These are phyloP conservation scores for Ustulina deusta DNA, from an alignment of 2,329 filamentous ascomycete genomes.

Conservation along the genomic window DNA sequence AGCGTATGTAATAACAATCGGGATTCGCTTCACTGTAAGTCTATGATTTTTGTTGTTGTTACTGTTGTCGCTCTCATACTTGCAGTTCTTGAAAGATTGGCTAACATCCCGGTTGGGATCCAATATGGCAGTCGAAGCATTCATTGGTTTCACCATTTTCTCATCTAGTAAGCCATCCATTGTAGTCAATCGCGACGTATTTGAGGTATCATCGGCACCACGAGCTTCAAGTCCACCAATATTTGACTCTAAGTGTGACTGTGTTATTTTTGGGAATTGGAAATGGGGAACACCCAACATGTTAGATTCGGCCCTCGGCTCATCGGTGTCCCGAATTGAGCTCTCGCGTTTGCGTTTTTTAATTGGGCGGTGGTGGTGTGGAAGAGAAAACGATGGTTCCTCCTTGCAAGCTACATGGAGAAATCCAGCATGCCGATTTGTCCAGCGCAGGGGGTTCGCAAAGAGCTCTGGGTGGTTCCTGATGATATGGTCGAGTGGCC, in stretches of 20 bases:
- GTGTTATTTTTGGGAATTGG: not conserved
- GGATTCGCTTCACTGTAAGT: not conserved
- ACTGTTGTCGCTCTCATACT: not conserved
- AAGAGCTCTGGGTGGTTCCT: constrained; percentile 24
- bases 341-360: not conserved
- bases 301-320: not conserved
- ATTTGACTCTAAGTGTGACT: not conserved
- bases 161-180: not conserved
- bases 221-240: not conserved
- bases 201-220: not conserved
- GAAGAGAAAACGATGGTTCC: not conserved
- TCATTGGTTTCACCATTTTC: not conserved
- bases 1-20: not conserved
- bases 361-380: not conserved
- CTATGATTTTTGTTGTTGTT: not conserved
- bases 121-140: not conserved
- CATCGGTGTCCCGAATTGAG: not conserved
- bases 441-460: constrained; percentile 9
- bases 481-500: constrained; percentile 23
- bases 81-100: not conserved
- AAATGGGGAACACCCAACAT: constrained; percentile 10
- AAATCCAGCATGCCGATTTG: not conserved
- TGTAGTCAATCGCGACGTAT: too few relatives aligned
- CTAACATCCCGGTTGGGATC: not conserved
- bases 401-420: constrained; percentile 18